Percentiles rank a stretch among this genome's conserved stretches.
Conservation (phyloP, 2,329 filamentous ascomycete genomes). For the Diplocarpon mali region DNA sequence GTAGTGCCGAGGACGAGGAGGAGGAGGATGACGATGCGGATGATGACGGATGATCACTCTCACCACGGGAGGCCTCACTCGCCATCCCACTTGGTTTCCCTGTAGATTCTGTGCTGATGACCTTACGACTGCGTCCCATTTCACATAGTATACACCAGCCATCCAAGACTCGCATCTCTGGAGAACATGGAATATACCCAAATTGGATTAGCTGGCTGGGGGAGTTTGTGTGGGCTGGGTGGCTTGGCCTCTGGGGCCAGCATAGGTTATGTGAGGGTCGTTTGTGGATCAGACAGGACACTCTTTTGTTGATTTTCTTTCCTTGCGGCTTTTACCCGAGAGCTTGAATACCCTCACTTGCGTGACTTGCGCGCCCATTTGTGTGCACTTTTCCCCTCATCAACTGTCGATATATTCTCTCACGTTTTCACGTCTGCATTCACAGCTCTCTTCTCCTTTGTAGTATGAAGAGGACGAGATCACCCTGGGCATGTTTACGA, state of each 20-base stretch:
- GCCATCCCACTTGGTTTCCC: slow-evolving; percentile 7
- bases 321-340: slow-evolving; percentile 14
- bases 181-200: slow-evolving; percentile 12
- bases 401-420: slow-evolving; percentile 13
- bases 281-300: slow-evolving; percentile 15
- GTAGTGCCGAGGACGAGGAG: slow-evolving; percentile 26
- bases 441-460: too few relatives aligned
- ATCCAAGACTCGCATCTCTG: slow-evolving; percentile 4
- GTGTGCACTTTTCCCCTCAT: slow-evolving; percentile 5
- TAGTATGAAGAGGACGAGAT: too few relatives aligned
- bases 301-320: slow-evolving; percentile 11
- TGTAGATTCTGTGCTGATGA: slow-evolving; percentile 13
- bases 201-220: slow-evolving; percentile 8
- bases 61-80: not conserved
- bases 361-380: slow-evolving; percentile 2
- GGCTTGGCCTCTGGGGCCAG: slow-evolving; percentile 10
- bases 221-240: slow-evolving; percentile 14
- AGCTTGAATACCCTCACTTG: slow-evolving; percentile 17
- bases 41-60: slow-evolving; percentile 18
- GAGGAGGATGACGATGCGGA: slow-evolving; percentile 27
- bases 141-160: too few relatives aligned
- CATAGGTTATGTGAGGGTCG: slow-evolving; percentile 14
- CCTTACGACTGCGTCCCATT: slow-evolving; percentile 22
- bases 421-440: not conserved
- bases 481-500: too few relatives aligned